phyloP scores from a whole-genome alignment of 1,284 basidiomycete species.

The Vanrija pseudolonga region DNA sequence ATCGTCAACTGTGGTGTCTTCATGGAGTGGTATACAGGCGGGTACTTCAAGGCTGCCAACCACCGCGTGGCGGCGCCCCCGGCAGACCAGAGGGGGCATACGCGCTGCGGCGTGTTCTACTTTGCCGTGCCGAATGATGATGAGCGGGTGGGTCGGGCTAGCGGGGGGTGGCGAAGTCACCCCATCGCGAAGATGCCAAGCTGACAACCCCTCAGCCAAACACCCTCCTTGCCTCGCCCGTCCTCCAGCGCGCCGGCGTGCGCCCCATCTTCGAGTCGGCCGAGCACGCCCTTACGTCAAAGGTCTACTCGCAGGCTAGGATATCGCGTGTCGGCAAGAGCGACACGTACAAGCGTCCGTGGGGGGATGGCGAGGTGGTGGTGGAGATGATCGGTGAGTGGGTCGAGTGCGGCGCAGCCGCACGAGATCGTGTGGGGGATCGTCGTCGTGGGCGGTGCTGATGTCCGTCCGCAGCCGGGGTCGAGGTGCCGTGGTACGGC shows the following conservation, averaged over 20 bases:
- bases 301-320: conserved; percentile 20
- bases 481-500: conserved; percentile 20
- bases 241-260: conserved; percentile 21
- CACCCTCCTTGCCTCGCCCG: conserved; percentile 36
- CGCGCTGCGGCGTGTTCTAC: conserved; percentile 47
- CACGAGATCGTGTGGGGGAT: not conserved
- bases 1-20: conserved; percentile 27
- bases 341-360: conserved; percentile 20
- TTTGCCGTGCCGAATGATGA: conserved; percentile 50
- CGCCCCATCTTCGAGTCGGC: conserved; percentile 12
- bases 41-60: conserved; percentile 42
- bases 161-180: not conserved
- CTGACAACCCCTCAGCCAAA: conserved; percentile 14
- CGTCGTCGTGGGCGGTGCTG: not conserved
- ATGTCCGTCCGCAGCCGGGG: conserved; percentile 6
- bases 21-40: conserved; percentile 33
- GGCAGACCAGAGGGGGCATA: conserved; percentile 45
- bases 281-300: conserved; percentile 16
- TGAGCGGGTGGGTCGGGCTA: conserved; percentile 16
- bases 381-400: conserved; percentile 20
- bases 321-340: conserved; percentile 28
- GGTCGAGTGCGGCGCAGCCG: conserved; percentile 5
- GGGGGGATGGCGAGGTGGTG: conserved; percentile 20
- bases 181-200: not conserved
- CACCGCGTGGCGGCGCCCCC: conserved; percentile 49